Evolutionary conservation across 345 rosid species (phyloP), one percentile per base, ranked within the genome.

Genomic region (Hibiscus syriacus): DNA sequence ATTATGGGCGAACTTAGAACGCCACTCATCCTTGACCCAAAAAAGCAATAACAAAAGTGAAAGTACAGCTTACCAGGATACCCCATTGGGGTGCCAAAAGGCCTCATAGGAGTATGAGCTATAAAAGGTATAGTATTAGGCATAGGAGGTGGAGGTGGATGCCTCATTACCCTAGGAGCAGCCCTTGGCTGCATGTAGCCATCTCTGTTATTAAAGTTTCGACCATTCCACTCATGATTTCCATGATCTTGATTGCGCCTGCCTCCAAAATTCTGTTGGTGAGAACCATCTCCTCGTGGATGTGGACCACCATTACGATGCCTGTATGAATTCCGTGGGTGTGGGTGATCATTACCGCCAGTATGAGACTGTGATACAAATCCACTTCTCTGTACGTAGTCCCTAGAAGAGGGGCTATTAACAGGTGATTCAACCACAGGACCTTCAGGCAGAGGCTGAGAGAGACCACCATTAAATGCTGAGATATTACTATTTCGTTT

Each of bases 211-310:
- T 78, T 88, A 66, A 84, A 86, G 73, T 67, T 80, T 41, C 96
- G 80, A 73, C 61, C 6, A 77, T 76, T 80, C 99, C 92, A 87
- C 41, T 80, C 84, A 30, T 77, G 88, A 72, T 78, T 82, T 32
- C 86, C 92, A 43, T 79, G 86, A 45, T 88, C 93, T 62, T 84
- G 96, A 77, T 81, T 90, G 43, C 91, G 93, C 77, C 96, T 82
- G 62, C 85, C 81, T 57, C 91, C 88, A 74, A 86, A 85, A 77
- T 54, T 83, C 54, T 85, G 87, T 77, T 87, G 83, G 72, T 86
- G 90, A 68, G 86, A 84, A 74, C 87, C 85, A 75, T 84, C 82
- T 50, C 81, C 87, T 38, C 85, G 84, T 6, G 78, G 60, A 79
- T 82, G 84, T 1, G 72, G 69, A 10, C 85, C 83, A 20, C 80